phyloP scores from a whole-genome alignment of 495 filamentous ascomycete genomes.

The Xylaria castorea region DNA sequence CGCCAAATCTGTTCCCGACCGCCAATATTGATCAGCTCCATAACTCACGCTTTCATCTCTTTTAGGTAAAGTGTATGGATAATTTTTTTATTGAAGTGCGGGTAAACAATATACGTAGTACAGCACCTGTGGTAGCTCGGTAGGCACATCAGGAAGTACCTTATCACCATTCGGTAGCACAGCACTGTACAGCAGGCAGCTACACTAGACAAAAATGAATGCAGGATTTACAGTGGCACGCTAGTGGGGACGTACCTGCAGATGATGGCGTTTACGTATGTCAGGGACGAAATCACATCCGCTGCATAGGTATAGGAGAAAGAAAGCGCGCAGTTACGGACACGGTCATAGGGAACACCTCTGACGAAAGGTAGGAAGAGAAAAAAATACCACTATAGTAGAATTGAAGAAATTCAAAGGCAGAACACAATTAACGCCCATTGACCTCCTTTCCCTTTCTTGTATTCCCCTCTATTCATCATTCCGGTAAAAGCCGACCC shows the following conservation, averaged over 20 bases:
- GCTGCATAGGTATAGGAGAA: neutral
- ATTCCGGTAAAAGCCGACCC: conserved; percentile 4
- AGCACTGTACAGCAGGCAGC: neutral
- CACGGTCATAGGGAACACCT: neutral
- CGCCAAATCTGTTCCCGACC: neutral
- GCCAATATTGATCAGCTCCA: neutral
- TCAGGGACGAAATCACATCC: neutral
- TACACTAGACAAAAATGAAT: neutral
- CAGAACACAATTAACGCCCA: neutral
- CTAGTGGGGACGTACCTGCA: conserved; percentile 14
- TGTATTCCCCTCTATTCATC: conserved; percentile 5
- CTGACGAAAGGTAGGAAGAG: neutral
- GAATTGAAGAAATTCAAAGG: neutral
- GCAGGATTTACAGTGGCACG: conserved; percentile 8
- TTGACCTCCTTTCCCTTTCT: conserved; percentile 2
- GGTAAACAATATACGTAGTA: neutral
- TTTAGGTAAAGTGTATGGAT: neutral
- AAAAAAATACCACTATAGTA: neutral
- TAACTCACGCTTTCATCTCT: neutral
- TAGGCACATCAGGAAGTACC: neutral
- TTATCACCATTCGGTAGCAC: no score
- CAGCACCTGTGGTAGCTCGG: neutral
- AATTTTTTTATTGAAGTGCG: neutral
- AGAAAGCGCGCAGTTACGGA: neutral
- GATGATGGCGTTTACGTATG: neutral